Evolutionary conservation across 1,284 basidiomycete species (phyloP).

Genomic region (Ganoderma leucocontextum): DNA sequence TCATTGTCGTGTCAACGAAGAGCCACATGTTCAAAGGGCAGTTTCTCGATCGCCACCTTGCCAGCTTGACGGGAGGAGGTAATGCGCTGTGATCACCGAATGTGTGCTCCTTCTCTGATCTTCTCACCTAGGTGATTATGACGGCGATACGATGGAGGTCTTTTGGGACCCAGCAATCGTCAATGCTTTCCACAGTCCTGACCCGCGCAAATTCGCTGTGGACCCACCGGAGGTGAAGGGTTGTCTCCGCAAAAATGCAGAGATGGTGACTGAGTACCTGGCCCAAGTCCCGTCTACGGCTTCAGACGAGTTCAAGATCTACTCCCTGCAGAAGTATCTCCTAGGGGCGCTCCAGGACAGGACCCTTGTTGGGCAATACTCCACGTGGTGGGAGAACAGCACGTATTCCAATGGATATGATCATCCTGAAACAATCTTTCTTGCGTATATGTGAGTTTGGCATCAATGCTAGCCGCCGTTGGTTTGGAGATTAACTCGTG

Average conservation of each 20-base stretch:
- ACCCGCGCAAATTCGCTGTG: constrained; percentile 50
- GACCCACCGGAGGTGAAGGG: constrained; percentile 51
- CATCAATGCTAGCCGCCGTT: neutral
- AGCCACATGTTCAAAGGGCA: constrained; percentile 38
- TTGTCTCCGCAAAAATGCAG: constrained; percentile 53
- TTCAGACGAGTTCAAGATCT: constrained; percentile 38
- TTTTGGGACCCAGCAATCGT: constrained; percentile 57
- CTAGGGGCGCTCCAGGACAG: constrained; percentile 55
- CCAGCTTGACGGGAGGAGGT: constrained; percentile 54
- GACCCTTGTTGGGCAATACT: constrained; percentile 62
- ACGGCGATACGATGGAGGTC: constrained; percentile 51
- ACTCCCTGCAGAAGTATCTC: constrained; percentile 55
- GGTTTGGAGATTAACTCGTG: neutral
- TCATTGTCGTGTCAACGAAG: constrained; percentile 51
- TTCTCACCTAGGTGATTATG: constrained; percentile 50
- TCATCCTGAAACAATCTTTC: constrained; percentile 54
- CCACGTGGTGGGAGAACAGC: constrained; percentile 62
- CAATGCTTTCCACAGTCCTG: constrained; percentile 56
- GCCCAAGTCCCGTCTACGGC: constrained; percentile 26
- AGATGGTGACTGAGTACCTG: constrained; percentile 53
- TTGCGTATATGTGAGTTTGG: constrained; percentile 67
- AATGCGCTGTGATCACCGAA: constrained; percentile 10
- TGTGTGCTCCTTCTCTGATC: neutral
- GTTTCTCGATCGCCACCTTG: constrained; percentile 42
- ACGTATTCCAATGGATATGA: constrained; percentile 59